These are phyloP conservation scores for Phaeoacremonium minimum DNA, from an alignment of 2,329 filamentous ascomycete species.

Conservation along the genomic window DNA sequence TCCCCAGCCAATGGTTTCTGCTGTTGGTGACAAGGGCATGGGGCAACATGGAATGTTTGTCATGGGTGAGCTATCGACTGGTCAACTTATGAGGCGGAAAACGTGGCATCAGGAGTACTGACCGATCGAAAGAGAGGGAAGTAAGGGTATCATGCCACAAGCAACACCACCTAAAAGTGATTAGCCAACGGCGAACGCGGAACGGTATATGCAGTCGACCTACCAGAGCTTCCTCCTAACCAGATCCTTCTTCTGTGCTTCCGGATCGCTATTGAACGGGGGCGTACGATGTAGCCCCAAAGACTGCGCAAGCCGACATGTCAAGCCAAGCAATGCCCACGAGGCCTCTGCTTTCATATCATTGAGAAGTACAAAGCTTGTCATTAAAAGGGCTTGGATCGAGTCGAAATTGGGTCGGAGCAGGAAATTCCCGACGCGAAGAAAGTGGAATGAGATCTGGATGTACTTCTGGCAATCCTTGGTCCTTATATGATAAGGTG, in stretches of 20 bases:
- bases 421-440: slow-evolving; percentile 59
- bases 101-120: slow-evolving; percentile 12
- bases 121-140: slow-evolving; percentile 63
- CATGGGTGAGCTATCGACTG: slow-evolving; percentile 48
- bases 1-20: slow-evolving; percentile 42
- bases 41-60: slow-evolving; percentile 54
- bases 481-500: slow-evolving; percentile 57
- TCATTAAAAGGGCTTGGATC: slow-evolving; percentile 59
- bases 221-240: slow-evolving; percentile 54
- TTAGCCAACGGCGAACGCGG: slow-evolving; percentile 12
- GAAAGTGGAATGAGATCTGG: slow-evolving; percentile 61
- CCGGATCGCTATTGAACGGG: slow-evolving; percentile 34
- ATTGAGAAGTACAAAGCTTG: slow-evolving; percentile 60
- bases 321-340: slow-evolving; percentile 61
- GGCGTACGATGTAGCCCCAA: slow-evolving; percentile 53
- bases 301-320: slow-evolving; percentile 61
- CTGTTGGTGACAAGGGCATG: slow-evolving; percentile 40
- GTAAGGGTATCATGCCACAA: slow-evolving; percentile 65
- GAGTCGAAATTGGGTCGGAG: slow-evolving; percentile 61
- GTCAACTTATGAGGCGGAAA: neutral
- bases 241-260: slow-evolving; percentile 46
- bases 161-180: slow-evolving; percentile 50
- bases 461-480: slow-evolving; percentile 57
- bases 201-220: neutral
- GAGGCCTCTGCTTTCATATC: slow-evolving; percentile 68